Percentiles rank a stretch among this genome's conserved stretches.
These are phyloP conservation scores for Sesbania bispinosa DNA, from an alignment of 306 rosid species.

Conservation along the genomic window DNA sequence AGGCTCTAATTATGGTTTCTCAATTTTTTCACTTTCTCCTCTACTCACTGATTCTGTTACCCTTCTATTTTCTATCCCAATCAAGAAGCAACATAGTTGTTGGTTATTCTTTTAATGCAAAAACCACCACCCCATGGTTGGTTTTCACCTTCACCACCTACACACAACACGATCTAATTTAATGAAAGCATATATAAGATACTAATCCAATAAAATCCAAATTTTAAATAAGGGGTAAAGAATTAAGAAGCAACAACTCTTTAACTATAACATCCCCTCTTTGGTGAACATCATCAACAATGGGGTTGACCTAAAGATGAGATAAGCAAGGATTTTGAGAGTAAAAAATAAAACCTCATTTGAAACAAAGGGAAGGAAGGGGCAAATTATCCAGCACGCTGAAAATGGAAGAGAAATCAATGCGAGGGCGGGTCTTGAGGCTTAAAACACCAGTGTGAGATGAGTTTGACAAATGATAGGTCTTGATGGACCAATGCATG, in stretches of 20 bases:
- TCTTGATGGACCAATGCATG: slow-evolving; percentile 61
- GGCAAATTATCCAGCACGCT: slow-evolving; percentile 41
- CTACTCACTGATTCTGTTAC: too few species aligned
- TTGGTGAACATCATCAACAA: slow-evolving; percentile 76
- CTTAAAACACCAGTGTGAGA: slow-evolving; percentile 47
- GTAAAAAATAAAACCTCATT: neutral
- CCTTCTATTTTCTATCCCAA: too few species aligned
- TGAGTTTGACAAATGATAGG: slow-evolving; percentile 73
- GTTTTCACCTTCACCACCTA: too few species aligned
- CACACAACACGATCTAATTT: too few species aligned
- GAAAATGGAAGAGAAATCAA: slow-evolving; percentile 90
- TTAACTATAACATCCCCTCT: slow-evolving; percentile 84
- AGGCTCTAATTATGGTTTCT: too few species aligned
- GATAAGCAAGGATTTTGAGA: neutral
- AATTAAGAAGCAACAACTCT: slow-evolving; percentile 48
- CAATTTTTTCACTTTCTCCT: too few species aligned
- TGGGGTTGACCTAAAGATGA: slow-evolving; percentile 79
- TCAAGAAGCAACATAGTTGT: too few species aligned
- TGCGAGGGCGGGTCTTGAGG: slow-evolving; percentile 89
- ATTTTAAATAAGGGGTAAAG: neutral
- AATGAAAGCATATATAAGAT: too few species aligned
- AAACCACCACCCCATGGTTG: too few species aligned
- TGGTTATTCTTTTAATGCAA: too few species aligned
- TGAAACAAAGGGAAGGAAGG: neutral
- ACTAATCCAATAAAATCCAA: neutral